Evolutionary conservation across 495 filamentous ascomycete species (phyloP).

Genomic region (Aspergillus nanangensis): DNA sequence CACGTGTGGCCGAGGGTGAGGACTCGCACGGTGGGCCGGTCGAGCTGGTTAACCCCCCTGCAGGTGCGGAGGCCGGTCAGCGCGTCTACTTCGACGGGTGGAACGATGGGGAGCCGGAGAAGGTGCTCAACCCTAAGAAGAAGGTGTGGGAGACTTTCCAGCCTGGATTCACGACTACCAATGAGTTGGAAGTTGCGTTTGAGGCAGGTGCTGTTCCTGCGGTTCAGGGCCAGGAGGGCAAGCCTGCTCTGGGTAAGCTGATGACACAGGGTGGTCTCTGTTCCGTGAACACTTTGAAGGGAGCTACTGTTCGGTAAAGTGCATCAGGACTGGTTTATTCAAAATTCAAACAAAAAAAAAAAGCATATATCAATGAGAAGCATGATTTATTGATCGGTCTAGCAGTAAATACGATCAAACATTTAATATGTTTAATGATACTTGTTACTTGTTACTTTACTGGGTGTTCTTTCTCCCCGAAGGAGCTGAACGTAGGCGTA

Average conservation of each 20-base stretch:
- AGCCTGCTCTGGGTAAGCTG: slow-evolving; percentile 64
- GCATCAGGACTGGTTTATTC: background rate
- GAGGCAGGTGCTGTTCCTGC: slow-evolving; percentile 59
- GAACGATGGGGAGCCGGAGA: slow-evolving; percentile 81
- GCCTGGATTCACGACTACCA: slow-evolving; percentile 87
- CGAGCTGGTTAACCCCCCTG: slow-evolving; percentile 84
- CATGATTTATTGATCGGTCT: too few species aligned
- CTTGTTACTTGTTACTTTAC: too few species aligned
- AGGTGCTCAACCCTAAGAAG: slow-evolving; percentile 95
- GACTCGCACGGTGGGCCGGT: slow-evolving; percentile 87
- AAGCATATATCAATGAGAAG: too few species aligned
- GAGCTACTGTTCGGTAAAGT: slow-evolving; percentile 60
- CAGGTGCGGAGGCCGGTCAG: slow-evolving; percentile 74
- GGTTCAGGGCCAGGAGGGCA: slow-evolving; percentile 55
- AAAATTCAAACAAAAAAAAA: slow-evolving; percentile 3
- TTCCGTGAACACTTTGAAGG: slow-evolving; percentile 66
- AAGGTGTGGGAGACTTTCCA: slow-evolving; percentile 97
- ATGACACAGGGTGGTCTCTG: slow-evolving; percentile 68
- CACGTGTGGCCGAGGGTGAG: slow-evolving; percentile 65
- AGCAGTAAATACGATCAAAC: too few species aligned
- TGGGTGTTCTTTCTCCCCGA: too few species aligned
- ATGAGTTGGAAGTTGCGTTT: slow-evolving; percentile 71
- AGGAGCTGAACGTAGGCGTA: too few species aligned
- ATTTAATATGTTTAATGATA: too few species aligned
- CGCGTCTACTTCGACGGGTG: slow-evolving; percentile 92